Evolutionary conservation across 257 asterid genomes (phyloP).

Genomic region (Solanum boliviense): DNA sequence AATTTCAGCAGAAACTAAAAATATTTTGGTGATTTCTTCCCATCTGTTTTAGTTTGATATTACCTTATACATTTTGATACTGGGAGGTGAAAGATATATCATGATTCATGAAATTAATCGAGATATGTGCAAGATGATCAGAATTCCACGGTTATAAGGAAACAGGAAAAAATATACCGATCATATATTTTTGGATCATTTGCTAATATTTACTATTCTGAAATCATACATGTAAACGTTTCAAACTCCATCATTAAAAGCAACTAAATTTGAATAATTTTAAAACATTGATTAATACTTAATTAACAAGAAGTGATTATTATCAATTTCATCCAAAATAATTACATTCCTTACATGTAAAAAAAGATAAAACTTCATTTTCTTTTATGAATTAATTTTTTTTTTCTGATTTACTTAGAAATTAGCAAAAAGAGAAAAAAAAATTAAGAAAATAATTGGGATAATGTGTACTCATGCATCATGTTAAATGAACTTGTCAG

Average conservation of each 20-base stretch:
- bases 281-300: not conserved
- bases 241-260: not conserved
- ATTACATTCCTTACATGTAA: not conserved
- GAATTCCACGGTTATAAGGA: not conserved
- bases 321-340: not conserved
- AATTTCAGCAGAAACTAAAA: not conserved
- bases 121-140: not conserved
- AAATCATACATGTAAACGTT: not conserved
- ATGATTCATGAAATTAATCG: not conserved
- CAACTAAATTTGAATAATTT: not conserved
- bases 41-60: too few species aligned
- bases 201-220: not conserved
- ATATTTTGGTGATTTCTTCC: accelerated
- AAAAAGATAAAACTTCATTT: not conserved
- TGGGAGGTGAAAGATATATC: not conserved
- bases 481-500: not conserved
- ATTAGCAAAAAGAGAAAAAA: not conserved
- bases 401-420: not conserved
- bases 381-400: not conserved
- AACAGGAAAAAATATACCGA: too few species aligned
- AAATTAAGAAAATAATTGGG: not conserved
- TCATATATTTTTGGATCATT: not conserved
- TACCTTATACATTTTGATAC: not conserved
- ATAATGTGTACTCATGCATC: not conserved
- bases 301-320: not conserved